Percentiles rank a stretch among this genome's conserved stretches.
Conservation (phyloP, 805 yeast genomes). For the Metschnikowia dekortorum region DNA sequence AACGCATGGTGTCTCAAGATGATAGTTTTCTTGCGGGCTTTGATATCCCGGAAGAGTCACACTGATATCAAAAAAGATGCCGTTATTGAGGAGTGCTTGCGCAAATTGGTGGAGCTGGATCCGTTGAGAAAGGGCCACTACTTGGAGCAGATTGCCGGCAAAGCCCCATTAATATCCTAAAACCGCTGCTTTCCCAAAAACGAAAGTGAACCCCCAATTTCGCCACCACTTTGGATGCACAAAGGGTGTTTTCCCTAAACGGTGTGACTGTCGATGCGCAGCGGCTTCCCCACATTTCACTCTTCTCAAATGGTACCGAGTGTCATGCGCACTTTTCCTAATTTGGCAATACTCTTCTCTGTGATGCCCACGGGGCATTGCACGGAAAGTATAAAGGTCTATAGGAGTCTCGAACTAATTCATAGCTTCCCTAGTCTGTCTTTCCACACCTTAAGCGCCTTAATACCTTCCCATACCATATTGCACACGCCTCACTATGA, state of each 20-base stretch:
- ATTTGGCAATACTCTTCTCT: background rate
- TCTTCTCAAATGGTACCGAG: slow-evolving; percentile 1
- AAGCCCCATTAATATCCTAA: slow-evolving; percentile 8
- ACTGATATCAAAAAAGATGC: background rate
- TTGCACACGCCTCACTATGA: background rate
- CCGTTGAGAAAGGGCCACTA: slow-evolving; percentile 65
- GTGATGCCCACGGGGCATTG: background rate
- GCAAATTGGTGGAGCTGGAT: slow-evolving; percentile 49
- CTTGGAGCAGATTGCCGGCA: slow-evolving; percentile 29
- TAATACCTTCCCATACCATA: background rate
- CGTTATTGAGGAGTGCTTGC: slow-evolving; percentile 33
- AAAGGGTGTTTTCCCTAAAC: background rate
- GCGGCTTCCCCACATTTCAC: slow-evolving; percentile 4
- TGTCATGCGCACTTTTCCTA: slow-evolving; percentile 5
- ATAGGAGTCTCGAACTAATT: background rate
- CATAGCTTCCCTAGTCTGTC: background rate
- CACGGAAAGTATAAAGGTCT: background rate
- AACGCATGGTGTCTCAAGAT: slow-evolving; percentile 76
- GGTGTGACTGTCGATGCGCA: background rate
- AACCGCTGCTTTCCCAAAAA: background rate
- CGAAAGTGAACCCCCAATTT: too few species aligned
- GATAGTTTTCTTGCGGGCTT: slow-evolving; percentile 43
- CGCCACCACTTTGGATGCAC: too few species aligned
- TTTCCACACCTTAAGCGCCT: background rate
- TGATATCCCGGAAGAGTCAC: slow-evolving; percentile 13